A percentile compares a stretch with the other conserved stretches of the same genome.
These are phyloP conservation scores for Dioszegia crocea DNA, from an alignment of 768 basidiomycete species.

Conservation along the genomic window DNA sequence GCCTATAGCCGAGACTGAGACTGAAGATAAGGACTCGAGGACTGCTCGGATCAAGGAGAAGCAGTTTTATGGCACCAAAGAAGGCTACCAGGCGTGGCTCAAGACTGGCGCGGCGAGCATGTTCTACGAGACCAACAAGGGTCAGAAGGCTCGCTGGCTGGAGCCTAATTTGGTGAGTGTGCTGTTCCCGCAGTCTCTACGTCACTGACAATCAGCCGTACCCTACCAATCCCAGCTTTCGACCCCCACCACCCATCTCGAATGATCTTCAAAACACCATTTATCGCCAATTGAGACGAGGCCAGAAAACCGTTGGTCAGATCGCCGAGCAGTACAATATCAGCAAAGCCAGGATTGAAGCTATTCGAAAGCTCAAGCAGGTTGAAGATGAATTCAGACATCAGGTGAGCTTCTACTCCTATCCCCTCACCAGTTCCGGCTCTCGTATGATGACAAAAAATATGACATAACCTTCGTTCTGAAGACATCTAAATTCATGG, in stretches of 20 bases:
- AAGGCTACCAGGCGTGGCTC: conserved; percentile 11
- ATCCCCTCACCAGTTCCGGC: conserved; percentile 7
- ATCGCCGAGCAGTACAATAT: conserved; percentile 38
- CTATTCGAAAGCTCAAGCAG: conserved; percentile 42
- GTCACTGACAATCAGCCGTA: conserved; percentile 35
- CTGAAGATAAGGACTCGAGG: conserved; percentile 6
- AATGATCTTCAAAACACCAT: conserved; percentile 38
- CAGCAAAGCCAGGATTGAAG: conserved; percentile 46
- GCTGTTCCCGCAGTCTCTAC: neutral
- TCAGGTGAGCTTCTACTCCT: conserved; percentile 34
- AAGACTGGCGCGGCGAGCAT: conserved; percentile 3
- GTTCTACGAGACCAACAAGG: conserved; percentile 5
- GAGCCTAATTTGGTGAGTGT: conserved; percentile 41
- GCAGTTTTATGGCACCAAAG: neutral
- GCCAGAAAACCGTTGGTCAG: conserved; percentile 23
- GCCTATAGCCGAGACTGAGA: neutral
- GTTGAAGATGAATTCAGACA: conserved; percentile 40
- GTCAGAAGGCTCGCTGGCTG: conserved; percentile 43
- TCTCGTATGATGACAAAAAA: conserved; percentile 45
- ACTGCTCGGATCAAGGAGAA: conserved; percentile 14
- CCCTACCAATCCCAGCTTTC: conserved; percentile 44
- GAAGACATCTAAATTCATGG: conserved; percentile 47
- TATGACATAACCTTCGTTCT: conserved; percentile 52
- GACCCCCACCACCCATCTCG: conserved; percentile 47
- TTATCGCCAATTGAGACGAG: conserved; percentile 25